phyloP scores from a whole-genome alignment of 1,284 basidiomycete genomes.

The Trichosporon inkin region DNA sequence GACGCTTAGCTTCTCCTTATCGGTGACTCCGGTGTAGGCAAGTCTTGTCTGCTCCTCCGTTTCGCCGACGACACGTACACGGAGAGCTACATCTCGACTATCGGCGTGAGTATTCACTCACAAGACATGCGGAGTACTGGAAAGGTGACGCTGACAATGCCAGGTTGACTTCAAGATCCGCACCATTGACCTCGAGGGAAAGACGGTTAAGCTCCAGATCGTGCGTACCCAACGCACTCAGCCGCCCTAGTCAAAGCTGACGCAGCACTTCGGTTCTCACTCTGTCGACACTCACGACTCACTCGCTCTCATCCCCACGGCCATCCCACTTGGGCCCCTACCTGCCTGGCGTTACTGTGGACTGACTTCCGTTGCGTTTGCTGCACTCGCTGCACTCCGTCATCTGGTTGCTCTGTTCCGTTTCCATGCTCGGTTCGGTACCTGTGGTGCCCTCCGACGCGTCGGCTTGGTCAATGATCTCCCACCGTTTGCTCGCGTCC shows the following conservation, averaged over 20 bases:
- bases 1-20: conserved; percentile 59
- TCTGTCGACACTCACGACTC: conserved; percentile 10
- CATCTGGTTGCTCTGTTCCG: conserved; percentile 14
- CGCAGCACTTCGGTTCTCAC: conserved; percentile 19
- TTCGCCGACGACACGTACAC: conserved; percentile 99
- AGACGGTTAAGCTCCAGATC: conserved; percentile 99
- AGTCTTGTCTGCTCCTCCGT: conserved; percentile 96
- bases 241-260: conserved; percentile 27
- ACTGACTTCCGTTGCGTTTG: conserved; percentile 9
- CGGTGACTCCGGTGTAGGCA: conserved; percentile 85
- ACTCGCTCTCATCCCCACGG: conserved; percentile 4
- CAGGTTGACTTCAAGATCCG: conserved; percentile 97
- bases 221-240: conserved; percentile 57
- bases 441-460: conserved; percentile 9
- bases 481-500: background rate
- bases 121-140: too few relatives aligned
- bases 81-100: conserved; percentile 97
- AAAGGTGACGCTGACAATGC: background rate
- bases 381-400: conserved; percentile 6
- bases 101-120: conserved; percentile 67
- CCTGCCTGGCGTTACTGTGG: conserved; percentile 12
- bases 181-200: conserved; percentile 98
- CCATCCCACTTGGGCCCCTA: conserved; percentile 20
- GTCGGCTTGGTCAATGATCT: conserved; percentile 2
- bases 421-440: conserved; percentile 6